Evolutionary conservation across 441 rosid genomes (phyloP).

Genomic region (Flueggea neowawraea): DNA sequence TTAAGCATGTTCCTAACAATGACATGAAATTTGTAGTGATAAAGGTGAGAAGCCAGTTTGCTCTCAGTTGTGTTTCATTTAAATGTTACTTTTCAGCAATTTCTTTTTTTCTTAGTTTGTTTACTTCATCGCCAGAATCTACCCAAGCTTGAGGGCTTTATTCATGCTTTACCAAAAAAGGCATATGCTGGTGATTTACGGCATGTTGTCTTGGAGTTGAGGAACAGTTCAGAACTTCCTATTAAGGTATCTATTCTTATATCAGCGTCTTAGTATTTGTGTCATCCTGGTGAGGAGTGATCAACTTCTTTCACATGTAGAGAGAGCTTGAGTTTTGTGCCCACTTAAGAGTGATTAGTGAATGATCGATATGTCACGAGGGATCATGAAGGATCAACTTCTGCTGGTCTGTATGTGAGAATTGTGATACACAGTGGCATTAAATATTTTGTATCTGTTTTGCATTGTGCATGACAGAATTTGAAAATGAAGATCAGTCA

Average conservation of each 20-base stretch:
- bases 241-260: slow-evolving; percentile 54
- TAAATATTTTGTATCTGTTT: background rate
- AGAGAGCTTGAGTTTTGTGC: no score
- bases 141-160: slow-evolving; percentile 90
- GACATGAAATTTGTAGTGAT: slow-evolving; percentile 79
- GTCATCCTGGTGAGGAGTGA: background rate
- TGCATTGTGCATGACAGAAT: slow-evolving; percentile 51
- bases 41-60: slow-evolving; percentile 42
- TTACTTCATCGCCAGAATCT: slow-evolving; percentile 47
- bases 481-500: slow-evolving; percentile 92
- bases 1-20: slow-evolving; percentile 44
- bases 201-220: slow-evolving; percentile 73
- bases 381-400: background rate
- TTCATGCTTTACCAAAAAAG: slow-evolving; percentile 60
- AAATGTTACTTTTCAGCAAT: slow-evolving; percentile 9
- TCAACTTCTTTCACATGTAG: background rate
- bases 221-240: slow-evolving; percentile 63
- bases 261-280: background rate
- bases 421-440: background rate
- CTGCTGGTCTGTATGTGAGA: background rate
- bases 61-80: slow-evolving; percentile 10
- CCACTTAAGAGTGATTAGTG: no score
- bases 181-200: slow-evolving; percentile 77
- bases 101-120: slow-evolving; percentile 7
- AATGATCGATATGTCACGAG: no score